Evolutionary conservation across 2,329 filamentous ascomycete genomes (phyloP).

Genomic region (Dryadomyces quercivorus): DNA sequence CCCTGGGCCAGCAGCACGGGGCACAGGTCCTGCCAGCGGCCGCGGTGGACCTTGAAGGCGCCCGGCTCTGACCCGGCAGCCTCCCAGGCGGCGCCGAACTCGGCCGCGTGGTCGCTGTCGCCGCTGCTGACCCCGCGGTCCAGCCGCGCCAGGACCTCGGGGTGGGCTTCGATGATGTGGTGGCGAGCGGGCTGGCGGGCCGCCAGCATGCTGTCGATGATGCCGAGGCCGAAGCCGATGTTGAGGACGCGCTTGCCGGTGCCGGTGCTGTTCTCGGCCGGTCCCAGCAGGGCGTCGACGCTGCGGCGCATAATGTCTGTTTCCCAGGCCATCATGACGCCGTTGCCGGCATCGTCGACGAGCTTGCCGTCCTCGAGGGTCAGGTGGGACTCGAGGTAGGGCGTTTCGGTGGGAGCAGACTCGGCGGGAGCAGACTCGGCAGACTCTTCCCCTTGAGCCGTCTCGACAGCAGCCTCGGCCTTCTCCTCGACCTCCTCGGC

Average conservation of each 20-base stretch:
- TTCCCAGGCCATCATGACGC: slow-evolving; percentile 93
- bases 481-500: slow-evolving; percentile 19
- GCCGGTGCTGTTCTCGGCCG: slow-evolving; percentile 3
- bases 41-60: slow-evolving; percentile 60
- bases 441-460: neutral
- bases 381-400: slow-evolving; percentile 54
- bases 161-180: slow-evolving; percentile 80
- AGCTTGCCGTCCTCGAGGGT: slow-evolving; percentile 55
- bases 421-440: neutral
- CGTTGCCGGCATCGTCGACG: slow-evolving; percentile 64
- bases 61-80: slow-evolving; percentile 43
- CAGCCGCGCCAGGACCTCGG: slow-evolving; percentile 59
- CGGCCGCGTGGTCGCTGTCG: slow-evolving; percentile 24
- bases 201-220: slow-evolving; percentile 68
- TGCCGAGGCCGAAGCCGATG: slow-evolving; percentile 85
- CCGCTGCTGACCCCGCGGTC: slow-evolving; percentile 32
- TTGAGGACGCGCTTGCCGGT: slow-evolving; percentile 63
- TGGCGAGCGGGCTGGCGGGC: slow-evolving; percentile 54
- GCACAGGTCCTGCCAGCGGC: slow-evolving; percentile 72
- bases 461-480: neutral
- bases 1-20: slow-evolving; percentile 55
- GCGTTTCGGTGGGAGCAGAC: slow-evolving; percentile 34
- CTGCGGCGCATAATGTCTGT: slow-evolving; percentile 73
- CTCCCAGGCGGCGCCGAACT: slow-evolving; percentile 45
- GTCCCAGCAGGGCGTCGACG: slow-evolving; percentile 56